Base-by-base conservation (phyloP, 176 grass and related monocot genomes). In the Triticum monococcum region DNA sequence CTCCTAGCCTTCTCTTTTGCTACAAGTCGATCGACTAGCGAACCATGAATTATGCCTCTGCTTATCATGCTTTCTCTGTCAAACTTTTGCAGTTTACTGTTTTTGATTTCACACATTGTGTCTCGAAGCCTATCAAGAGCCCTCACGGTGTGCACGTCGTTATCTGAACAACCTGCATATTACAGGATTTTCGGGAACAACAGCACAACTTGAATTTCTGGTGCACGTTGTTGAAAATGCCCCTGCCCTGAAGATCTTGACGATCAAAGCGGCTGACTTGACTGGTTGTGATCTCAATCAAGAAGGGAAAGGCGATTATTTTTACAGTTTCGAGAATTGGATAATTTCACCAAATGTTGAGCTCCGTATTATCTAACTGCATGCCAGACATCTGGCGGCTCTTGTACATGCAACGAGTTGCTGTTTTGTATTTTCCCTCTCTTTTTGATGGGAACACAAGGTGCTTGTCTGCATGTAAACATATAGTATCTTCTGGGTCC, bases 151-250 rank as follows among this genome's bases (percentile, higher is more conserved):
- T 54, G 45, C 32, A 31, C 40, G 68, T 86, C 10, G 13, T 12
- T 28, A 69, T 77, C 28, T 85, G 3, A 78, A 85, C 45, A 56
- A 68, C 46, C 24, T 86, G 3, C 8, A 12, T n/a, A 79, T 79
- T 18, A 79, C 64, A 50, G 33, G 75, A 71, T 79, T 79, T 79
- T 13, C 61, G 4, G 64, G 33, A 32, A 26, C 75, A 71, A 35
- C 0, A 54, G 36, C 9, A 20, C 76, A 79, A 61, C 13, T 86
- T 61, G 84, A 86, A n/a, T 43, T 86, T 60, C 12, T 86, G 3
- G 22, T 71, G n/a, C 64, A 86, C 36, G 26, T 38, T 61, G 64
- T 79, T 17, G 33, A 71, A 71, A 86, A 86, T 31, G 35, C 65
- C 64, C 76, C 33, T 23, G n/a, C 16, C 7, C 24, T 86, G 25